phyloP scores from a whole-genome alignment of 331 rosid genomes.

The Spiraea crenata region DNA sequence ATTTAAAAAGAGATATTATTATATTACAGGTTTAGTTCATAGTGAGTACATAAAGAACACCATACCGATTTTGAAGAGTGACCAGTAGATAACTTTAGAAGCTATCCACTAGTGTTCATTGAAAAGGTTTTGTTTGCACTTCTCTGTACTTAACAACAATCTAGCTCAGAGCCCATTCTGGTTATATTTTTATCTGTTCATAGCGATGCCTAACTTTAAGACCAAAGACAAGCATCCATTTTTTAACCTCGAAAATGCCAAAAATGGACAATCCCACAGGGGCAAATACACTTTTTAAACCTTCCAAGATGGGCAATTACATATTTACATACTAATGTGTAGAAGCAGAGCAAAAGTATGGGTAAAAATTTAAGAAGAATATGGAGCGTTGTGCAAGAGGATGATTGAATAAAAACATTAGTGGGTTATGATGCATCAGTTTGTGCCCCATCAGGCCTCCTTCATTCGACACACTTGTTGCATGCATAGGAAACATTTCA shows the following conservation, averaged over 20 bases:
- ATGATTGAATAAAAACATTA: conserved; percentile 52
- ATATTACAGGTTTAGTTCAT: too few relatives aligned
- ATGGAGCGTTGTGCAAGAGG: conserved; percentile 37
- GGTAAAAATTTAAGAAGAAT: conserved; percentile 31
- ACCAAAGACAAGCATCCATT: conserved; percentile 18
- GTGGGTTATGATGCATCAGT: conserved; percentile 47
- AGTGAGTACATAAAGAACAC: too few relatives aligned
- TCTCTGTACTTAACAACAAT: background rate
- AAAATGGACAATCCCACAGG: conserved; percentile 34
- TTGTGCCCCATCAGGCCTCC: conserved; percentile 48
- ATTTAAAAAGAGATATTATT: too few relatives aligned
- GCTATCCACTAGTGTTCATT: too few relatives aligned
- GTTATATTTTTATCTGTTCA: background rate
- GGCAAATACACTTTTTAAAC: conserved; percentile 15
- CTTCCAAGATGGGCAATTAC: conserved; percentile 40
- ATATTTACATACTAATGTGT: conserved; percentile 11
- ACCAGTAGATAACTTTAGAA: background rate
- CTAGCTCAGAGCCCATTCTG: background rate
- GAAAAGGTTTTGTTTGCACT: too few relatives aligned
- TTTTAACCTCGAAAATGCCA: conserved; percentile 15
- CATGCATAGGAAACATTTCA: conserved; percentile 60
- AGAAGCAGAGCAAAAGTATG: conserved; percentile 45
- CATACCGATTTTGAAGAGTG: too few relatives aligned
- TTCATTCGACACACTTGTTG: conserved; percentile 51
- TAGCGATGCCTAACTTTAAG: background rate